Conservation (phyloP, 768 basidiomycete genomes). For the Kwoniella mangroviensis region DNA sequence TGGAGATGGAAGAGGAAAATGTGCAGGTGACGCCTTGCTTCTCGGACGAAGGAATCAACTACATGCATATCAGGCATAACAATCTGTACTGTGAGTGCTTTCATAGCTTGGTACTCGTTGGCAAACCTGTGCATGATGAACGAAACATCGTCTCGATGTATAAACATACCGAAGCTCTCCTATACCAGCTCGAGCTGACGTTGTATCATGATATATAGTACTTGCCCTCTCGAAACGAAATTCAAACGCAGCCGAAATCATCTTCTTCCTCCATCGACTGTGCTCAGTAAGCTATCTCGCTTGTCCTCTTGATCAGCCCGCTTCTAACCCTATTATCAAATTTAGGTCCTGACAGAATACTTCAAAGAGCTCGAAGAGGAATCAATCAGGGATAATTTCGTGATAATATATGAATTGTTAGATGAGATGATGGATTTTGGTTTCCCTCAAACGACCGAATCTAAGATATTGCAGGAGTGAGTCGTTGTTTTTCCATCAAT, state of each 20-base stretch:
- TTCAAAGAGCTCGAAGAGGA: slow-evolving; percentile 99
- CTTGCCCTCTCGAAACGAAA: slow-evolving; percentile 95
- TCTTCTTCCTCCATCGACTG: slow-evolving; percentile 93
- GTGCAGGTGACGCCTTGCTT: slow-evolving; percentile 96
- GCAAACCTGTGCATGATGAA: not conserved
- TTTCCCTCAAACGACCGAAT: slow-evolving; percentile 97
- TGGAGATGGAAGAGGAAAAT: slow-evolving; percentile 97
- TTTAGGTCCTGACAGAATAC: slow-evolving; percentile 90
- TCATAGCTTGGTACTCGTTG: not conserved
- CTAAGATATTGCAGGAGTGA: slow-evolving; percentile 96
- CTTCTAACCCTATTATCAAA: not conserved
- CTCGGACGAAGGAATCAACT: slow-evolving; percentile 92
- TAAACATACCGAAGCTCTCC: not conserved
- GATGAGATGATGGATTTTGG: slow-evolving; percentile 99
- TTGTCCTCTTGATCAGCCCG: not conserved
- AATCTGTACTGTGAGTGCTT: slow-evolving; percentile 87
- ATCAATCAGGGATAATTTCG: slow-evolving; percentile 98
- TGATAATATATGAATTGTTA: slow-evolving; percentile 97
- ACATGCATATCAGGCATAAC: slow-evolving; percentile 97
- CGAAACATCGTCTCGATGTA: too few relatives aligned
- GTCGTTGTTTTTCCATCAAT: slow-evolving; percentile 45
- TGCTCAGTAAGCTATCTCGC: slow-evolving; percentile 59
- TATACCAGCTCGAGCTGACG: not conserved
- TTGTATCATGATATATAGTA: slow-evolving; percentile 62
- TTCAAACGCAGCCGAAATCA: slow-evolving; percentile 91